Evolutionary conservation across 768 basidiomycete genomes (phyloP).

Genomic region (Mrakia blollopis): DNA sequence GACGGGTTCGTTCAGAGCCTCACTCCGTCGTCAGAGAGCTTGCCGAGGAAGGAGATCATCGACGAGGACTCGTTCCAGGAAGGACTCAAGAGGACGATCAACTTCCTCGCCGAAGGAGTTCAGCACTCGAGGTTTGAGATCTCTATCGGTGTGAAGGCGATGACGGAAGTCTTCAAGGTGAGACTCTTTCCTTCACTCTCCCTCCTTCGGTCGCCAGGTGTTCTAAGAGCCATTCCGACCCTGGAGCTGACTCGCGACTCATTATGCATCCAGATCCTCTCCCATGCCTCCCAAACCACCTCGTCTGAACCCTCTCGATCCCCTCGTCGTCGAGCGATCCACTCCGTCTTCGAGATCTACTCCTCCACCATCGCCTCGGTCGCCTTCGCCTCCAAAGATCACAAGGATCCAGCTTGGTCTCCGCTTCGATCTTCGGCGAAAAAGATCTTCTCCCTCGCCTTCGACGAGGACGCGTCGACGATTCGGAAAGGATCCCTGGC

Average conservation of each 20-base stretch:
- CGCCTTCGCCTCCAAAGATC: constrained; percentile 48
- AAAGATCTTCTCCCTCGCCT: constrained; percentile 44
- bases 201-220: constrained; percentile 31
- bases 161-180: constrained; percentile 61
- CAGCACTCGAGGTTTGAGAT: constrained; percentile 68
- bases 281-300: constrained; percentile 23
- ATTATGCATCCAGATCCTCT: constrained; percentile 30
- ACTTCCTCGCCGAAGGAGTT: constrained; percentile 71
- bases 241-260: constrained; percentile 31
- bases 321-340: constrained; percentile 21
- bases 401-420: constrained; percentile 49
- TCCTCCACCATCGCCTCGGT: constrained; percentile 50
- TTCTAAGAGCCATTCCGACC: too few relatives aligned
- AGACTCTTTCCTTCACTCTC: constrained; percentile 40
- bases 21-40: constrained; percentile 1
- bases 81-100: constrained; percentile 64
- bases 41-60: constrained; percentile 33
- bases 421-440: constrained; percentile 49
- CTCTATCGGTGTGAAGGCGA: constrained; percentile 55
- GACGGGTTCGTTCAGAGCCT: constrained; percentile 16
- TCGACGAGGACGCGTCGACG: constrained; percentile 42
- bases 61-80: constrained; percentile 50
- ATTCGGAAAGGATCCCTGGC: constrained; percentile 7
- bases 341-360: constrained; percentile 53
- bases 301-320: neutral